Percentiles rank a stretch among this genome's conserved stretches.
Conservation (phyloP, 306 rosid genomes). For the Castanea sativa region DNA sequence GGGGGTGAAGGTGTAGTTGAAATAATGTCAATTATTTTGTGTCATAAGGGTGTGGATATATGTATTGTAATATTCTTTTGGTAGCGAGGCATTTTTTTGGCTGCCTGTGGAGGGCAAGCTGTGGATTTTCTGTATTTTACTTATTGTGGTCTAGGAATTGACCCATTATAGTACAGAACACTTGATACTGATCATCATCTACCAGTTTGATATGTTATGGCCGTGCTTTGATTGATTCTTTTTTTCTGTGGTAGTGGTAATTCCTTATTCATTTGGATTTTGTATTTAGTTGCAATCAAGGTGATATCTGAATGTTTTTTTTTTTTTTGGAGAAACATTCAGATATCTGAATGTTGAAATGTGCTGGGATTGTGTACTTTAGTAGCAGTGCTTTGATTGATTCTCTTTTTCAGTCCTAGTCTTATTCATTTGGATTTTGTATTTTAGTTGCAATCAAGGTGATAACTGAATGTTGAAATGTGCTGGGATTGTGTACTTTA, state of each 20-base stretch:
- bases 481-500: no score
- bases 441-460: not conserved
- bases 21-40: constrained; percentile 53
- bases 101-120: constrained; percentile 54
- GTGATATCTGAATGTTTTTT: no score
- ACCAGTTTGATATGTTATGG: constrained; percentile 17
- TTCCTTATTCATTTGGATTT: constrained; percentile 2
- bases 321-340: no score
- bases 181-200: constrained; percentile 18
- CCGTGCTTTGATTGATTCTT: constrained; percentile 15
- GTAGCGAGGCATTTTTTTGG: constrained; percentile 69
- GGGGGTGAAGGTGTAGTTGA: constrained; percentile 53
- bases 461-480: no score
- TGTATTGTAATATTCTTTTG: constrained; percentile 67
- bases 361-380: no score
- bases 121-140: constrained; percentile 53
- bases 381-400: no score
- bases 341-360: no score
- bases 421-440: constrained; percentile 1
- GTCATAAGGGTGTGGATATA: constrained; percentile 50
- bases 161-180: constrained; percentile 40
- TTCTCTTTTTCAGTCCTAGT: constrained; percentile 2
- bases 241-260: constrained; percentile 3
- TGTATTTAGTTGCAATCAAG: not conserved
- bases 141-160: constrained; percentile 34